Conservation (phyloP, 2,329 filamentous ascomycete genomes). For the Talaromyces piceae region DNA sequence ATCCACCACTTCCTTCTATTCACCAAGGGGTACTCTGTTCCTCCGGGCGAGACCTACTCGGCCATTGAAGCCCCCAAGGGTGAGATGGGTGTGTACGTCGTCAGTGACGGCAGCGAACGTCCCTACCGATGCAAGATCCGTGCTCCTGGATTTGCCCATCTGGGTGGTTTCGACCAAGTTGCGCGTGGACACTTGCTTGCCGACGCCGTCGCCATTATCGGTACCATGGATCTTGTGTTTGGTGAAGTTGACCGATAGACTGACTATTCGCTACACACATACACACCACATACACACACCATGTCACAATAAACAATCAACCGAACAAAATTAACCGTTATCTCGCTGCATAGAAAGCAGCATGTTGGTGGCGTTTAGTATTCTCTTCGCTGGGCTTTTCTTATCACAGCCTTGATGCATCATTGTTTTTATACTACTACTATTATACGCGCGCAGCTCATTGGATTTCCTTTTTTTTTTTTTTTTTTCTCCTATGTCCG, state of each 20-base stretch:
- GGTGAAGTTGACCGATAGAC: constrained; percentile 56
- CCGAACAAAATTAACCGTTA: constrained; percentile 2
- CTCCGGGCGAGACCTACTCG: constrained; percentile 95
- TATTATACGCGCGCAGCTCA: constrained; percentile 14
- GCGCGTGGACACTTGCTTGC: constrained; percentile 87
- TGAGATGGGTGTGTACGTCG: constrained; percentile 96
- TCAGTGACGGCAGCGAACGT: constrained; percentile 91
- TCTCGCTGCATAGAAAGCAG: constrained; percentile 4
- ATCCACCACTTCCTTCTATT: constrained; percentile 99
- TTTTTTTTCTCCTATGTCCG: constrained; percentile 13
- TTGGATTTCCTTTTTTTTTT: constrained; percentile 16
- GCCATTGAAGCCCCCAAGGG: constrained; percentile 99
- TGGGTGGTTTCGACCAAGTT: constrained; percentile 90
- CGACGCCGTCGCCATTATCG: constrained; percentile 92
- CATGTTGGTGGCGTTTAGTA: constrained; percentile 29
- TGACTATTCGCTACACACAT: neutral
- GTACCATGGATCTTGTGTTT: constrained; percentile 81
- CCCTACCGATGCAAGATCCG: constrained; percentile 97
- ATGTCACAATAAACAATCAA: constrained; percentile 8
- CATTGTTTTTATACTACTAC: constrained; percentile 17
- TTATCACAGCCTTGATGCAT: constrained; percentile 13
- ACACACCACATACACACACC: constrained; percentile 6
- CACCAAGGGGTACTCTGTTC: constrained; percentile 96
- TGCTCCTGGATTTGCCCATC: constrained; percentile 91
- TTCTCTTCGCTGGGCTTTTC: constrained; percentile 16